These are phyloP conservation scores for Didymella sp. DNA, from an alignment of 2,329 filamentous ascomycete genomes.

Conservation along the genomic window DNA sequence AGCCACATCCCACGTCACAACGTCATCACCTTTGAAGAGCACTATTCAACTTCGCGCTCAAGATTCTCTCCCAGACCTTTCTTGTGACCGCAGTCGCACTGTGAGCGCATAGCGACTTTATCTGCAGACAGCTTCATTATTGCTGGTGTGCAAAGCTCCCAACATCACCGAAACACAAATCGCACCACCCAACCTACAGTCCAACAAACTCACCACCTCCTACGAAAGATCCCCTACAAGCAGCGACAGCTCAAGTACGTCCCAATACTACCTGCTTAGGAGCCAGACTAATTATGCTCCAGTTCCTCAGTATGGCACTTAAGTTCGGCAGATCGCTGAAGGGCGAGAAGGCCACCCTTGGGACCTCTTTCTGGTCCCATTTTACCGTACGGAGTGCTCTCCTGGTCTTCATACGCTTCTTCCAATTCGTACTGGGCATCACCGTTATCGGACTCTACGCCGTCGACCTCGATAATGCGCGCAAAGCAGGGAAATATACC, in stretches of 20 bases:
- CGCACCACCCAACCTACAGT: constrained; percentile 1
- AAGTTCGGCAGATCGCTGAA: constrained; percentile 42
- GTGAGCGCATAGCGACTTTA: constrained; percentile 11
- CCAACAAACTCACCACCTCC: neutral
- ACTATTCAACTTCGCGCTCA: constrained; percentile 9
- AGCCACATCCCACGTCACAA: constrained; percentile 27
- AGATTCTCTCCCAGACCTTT: constrained; percentile 2
- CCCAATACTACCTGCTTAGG: neutral
- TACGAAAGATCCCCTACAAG: neutral
- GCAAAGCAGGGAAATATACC: constrained; percentile 53
- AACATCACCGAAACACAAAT: constrained; percentile 2
- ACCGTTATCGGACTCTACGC: constrained; percentile 76
- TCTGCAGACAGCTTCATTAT: constrained; percentile 16
- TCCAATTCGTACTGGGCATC: constrained; percentile 78
- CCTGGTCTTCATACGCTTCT: constrained; percentile 71
- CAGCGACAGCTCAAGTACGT: constrained; percentile 6
- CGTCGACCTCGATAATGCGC: constrained; percentile 48
- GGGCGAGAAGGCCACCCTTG: constrained; percentile 39
- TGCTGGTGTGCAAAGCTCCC: constrained; percentile 12
- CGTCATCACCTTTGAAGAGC: constrained; percentile 29
- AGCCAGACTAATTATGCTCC: constrained; percentile 13
- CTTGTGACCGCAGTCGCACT: constrained; percentile 12
- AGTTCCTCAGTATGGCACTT: constrained; percentile 35
- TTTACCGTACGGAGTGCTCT: constrained; percentile 25
- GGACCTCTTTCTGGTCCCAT: constrained; percentile 30